Base-by-base conservation (phyloP, 805 yeast genomes). In the Candida maesae region DNA sequence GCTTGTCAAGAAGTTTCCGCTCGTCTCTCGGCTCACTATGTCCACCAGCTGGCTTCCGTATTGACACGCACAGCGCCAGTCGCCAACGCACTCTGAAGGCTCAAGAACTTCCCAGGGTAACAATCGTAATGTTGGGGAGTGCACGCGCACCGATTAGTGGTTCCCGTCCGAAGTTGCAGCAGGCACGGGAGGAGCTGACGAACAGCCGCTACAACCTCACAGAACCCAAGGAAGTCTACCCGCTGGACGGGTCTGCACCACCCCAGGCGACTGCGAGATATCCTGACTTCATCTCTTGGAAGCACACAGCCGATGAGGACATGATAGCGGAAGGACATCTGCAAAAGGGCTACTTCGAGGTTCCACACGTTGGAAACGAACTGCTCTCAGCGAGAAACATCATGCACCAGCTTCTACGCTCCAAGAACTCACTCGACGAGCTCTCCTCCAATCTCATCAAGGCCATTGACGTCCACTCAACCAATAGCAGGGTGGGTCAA, bases 201-300 rank as follows among this genome's bases (percentile, higher is more conserved):
- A 42, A 33, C 27, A 59, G 56, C 37, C 50, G 68, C 5, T 66
- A 64, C 47, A 49, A 56, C 30, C 56, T 66, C 6, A 19, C 46
- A 5, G 60, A 60, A 14, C 69, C 70, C 4, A 38, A 44, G 14
- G 60, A 53, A n/a, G 65, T 67, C 5, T 61, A 50, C 38, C 62
- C 70, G 9, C 45, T 67, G 25, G 58, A 53, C 51, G 56, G 40
- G 14, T 12, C 39, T 11, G 30, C 38, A 10, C 16, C 32, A 5
- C 44, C 54, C 40, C 47, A 42, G 15, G 38, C 33, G 39, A 39
- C 35, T 16, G 20, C 39, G 7, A 62, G 63, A 7, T 84, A 73
- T 51, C 95, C 95, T 0, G 95, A 85, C 58, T 84, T 76, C 56
- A 63, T 61, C 29, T 82, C 88, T 0, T 86, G 95, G 93, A 64